A percentile compares a stretch with the other conserved stretches of the same genome.
phyloP scores from a whole-genome alignment of 2,329 filamentous ascomycete genomes.

The Septoria petroselini region DNA sequence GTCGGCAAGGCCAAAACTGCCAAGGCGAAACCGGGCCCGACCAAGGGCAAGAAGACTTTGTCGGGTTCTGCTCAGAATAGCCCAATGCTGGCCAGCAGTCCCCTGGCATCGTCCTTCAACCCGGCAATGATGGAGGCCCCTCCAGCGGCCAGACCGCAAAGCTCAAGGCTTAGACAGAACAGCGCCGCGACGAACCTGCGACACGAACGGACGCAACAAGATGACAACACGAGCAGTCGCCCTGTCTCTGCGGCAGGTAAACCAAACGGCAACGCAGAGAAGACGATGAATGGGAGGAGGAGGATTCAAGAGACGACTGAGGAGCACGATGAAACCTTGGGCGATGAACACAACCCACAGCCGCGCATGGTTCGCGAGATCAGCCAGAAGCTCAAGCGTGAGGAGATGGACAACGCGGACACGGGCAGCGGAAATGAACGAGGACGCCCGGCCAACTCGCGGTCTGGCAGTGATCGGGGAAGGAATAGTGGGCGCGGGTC shows the following conservation, averaged over 20 bases:
- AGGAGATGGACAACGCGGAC: constrained; percentile 45
- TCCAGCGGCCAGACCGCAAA: constrained; percentile 60
- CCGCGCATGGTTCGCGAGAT: constrained; percentile 14
- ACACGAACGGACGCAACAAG: constrained; percentile 39
- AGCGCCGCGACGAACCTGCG: constrained; percentile 54
- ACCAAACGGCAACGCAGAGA: constrained; percentile 27
- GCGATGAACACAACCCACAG: constrained; percentile 21
- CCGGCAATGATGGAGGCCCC: constrained; percentile 74
- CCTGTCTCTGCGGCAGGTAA: constrained; percentile 30
- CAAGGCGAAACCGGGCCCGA: constrained; percentile 62
- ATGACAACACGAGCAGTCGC: constrained; percentile 41
- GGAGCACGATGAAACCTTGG: constrained; percentile 24
- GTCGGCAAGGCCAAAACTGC: constrained; percentile 73
- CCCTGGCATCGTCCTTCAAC: constrained; percentile 49
- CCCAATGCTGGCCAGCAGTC: constrained; percentile 48
- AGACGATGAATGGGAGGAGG: constrained; percentile 29
- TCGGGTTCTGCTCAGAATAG: constrained; percentile 39
- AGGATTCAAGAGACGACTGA: constrained; percentile 25
- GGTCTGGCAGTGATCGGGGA: constrained; percentile 30
- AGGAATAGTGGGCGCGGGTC: constrained; percentile 43
- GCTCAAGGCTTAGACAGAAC: constrained; percentile 72
- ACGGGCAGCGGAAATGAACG: constrained; percentile 17
- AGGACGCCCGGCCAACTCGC: constrained; percentile 23
- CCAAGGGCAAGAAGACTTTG: constrained; percentile 74
- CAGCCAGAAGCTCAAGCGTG: constrained; percentile 46